Evolutionary conservation across 2,329 filamentous ascomycete species (phyloP).

Genomic region (Colletotrichum eleusines): DNA sequence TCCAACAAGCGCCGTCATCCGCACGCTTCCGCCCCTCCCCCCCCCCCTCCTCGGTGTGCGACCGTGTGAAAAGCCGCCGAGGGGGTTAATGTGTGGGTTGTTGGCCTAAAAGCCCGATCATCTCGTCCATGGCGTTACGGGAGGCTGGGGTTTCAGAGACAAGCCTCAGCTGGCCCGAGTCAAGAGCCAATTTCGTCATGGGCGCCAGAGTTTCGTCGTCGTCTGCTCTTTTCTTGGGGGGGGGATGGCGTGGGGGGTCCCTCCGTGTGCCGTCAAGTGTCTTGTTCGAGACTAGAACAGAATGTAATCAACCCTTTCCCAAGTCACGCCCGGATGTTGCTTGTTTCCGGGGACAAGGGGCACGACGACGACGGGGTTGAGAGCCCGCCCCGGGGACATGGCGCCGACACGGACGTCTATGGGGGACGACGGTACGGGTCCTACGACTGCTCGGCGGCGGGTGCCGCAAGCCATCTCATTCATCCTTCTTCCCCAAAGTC

Average conservation of each 20-base stretch:
- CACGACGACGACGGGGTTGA: too few relatives aligned
- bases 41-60: too few relatives aligned
- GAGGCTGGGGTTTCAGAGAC: constrained; percentile 25
- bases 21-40: background rate
- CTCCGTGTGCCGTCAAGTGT: constrained; percentile 2
- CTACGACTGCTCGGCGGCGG: background rate
- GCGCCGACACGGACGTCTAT: constrained; percentile 19
- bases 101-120: background rate
- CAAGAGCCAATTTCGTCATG: constrained; percentile 30
- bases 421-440: background rate
- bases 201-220: constrained; percentile 1
- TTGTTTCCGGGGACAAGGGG: background rate
- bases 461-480: background rate
- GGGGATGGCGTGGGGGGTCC: too few relatives aligned
- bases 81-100: too few relatives aligned
- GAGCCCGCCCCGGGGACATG: background rate
- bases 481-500: too few relatives aligned
- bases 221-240: background rate
- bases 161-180: constrained; percentile 7
- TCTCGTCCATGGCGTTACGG: constrained; percentile 19
- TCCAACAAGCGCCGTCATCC: background rate
- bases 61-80: background rate
- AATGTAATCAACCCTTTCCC: background rate
- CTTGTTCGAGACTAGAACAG: background rate
- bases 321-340: background rate